Evolutionary conservation across 176 grass and related monocot species (phyloP).

Genomic region (Puccinellia tenuiflora): DNA sequence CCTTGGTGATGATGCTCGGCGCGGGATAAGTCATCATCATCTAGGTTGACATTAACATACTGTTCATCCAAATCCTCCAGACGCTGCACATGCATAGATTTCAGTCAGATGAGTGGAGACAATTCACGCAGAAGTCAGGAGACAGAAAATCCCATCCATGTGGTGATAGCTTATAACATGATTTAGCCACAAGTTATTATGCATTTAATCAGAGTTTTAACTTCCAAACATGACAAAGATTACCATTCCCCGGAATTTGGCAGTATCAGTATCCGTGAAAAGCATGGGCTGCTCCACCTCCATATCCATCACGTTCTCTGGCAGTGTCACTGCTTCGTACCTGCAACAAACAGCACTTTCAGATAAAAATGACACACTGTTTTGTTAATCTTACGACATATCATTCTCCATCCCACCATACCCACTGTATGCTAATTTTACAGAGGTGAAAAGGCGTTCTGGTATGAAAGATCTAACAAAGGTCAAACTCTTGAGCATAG

Average conservation of each 20-base stretch:
- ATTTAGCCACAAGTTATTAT: not conserved
- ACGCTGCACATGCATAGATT: conserved; percentile 39
- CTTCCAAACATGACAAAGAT: conserved; percentile 10
- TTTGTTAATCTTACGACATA: conserved; percentile 17
- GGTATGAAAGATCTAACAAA: not conserved
- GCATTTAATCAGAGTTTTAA: not conserved
- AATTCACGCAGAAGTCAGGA: conserved; percentile 12
- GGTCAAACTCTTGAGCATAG: not conserved
- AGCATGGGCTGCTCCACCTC: conserved; percentile 59
- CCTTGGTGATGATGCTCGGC: conserved; percentile 64
- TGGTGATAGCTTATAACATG: not conserved
- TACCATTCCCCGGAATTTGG: conserved; percentile 72
- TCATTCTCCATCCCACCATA: not conserved
- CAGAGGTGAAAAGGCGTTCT: not conserved
- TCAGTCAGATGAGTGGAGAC: not conserved
- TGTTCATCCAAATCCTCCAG: conserved; percentile 84
- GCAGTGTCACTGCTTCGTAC: conserved; percentile 84
- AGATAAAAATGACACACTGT: not conserved
- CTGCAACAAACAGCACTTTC: conserved; percentile 35
- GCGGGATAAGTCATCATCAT: conserved; percentile 43
- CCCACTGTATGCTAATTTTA: conserved; percentile 20
- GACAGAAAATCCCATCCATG: not conserved
- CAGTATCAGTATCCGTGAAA: conserved; percentile 35
- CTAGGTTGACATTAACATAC: conserved; percentile 70
- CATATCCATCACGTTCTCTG: conserved; percentile 45